These are phyloP conservation scores for Camptophora hylomeconis DNA, from an alignment of 2,329 filamentous ascomycete species.

Conservation along the genomic window DNA sequence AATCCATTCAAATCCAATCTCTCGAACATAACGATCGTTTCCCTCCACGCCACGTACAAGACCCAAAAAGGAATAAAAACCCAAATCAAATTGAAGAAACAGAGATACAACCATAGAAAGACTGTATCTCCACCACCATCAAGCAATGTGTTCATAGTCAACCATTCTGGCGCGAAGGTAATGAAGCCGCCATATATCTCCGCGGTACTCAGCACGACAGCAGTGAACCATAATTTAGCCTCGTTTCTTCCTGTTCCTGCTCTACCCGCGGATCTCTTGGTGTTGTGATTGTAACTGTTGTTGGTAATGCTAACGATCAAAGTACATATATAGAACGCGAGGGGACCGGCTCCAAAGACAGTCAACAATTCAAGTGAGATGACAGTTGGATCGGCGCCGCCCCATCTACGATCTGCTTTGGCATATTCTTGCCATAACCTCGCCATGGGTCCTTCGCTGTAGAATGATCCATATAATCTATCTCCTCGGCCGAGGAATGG, in stretches of 20 bases:
- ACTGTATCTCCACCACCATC: slow-evolving; percentile 48
- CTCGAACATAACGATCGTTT: too few relatives aligned
- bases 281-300: slow-evolving; percentile 16
- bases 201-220: slow-evolving; percentile 45
- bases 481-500: slow-evolving; percentile 41
- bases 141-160: slow-evolving; percentile 44
- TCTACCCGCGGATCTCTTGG: slow-evolving; percentile 11
- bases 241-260: slow-evolving; percentile 15
- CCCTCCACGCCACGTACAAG: slow-evolving; percentile 4
- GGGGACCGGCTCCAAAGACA: slow-evolving; percentile 44
- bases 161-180: slow-evolving; percentile 54
- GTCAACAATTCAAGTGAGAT: slow-evolving; percentile 49
- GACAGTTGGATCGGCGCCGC: slow-evolving; percentile 43
- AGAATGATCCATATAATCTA: slow-evolving; percentile 46
- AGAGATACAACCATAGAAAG: slow-evolving; percentile 50
- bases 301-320: slow-evolving; percentile 31
- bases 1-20: too few relatives aligned
- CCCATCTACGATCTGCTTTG: slow-evolving; percentile 50
- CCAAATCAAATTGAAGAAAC: slow-evolving; percentile 48
- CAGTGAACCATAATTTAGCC: slow-evolving; percentile 41
- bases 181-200: slow-evolving; percentile 53
- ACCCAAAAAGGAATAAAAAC: slow-evolving; percentile 5
- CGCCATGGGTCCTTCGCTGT: slow-evolving; percentile 40
- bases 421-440: slow-evolving; percentile 54
- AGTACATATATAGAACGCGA: slow-evolving; percentile 45